phyloP scores from a whole-genome alignment of 768 basidiomycete species.

The Phylloporus sp. region DNA sequence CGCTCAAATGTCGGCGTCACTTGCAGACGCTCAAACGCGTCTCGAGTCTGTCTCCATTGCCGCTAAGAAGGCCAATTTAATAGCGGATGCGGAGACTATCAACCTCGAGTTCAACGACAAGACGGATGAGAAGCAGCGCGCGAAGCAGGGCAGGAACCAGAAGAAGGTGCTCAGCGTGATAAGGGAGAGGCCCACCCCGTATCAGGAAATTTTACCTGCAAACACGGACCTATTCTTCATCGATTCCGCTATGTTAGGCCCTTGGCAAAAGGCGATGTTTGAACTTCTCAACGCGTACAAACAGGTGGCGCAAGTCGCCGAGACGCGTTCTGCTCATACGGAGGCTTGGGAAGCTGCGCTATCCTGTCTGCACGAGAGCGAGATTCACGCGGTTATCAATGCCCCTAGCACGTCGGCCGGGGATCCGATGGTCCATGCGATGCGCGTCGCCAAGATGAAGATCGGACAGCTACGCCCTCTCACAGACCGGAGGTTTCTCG shows the following conservation, averaged over 20 bases:
- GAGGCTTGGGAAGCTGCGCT: constrained; percentile 61
- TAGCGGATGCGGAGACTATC: constrained; percentile 8
- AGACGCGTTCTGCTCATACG: constrained; percentile 51
- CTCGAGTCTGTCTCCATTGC: constrained; percentile 29
- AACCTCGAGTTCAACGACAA: constrained; percentile 14
- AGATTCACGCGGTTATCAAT: constrained; percentile 33
- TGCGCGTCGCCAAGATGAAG: constrained; percentile 47
- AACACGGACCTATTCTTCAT: constrained; percentile 27
- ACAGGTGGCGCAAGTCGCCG: constrained; percentile 38
- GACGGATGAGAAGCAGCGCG: neutral
- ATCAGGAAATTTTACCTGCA: constrained; percentile 27
- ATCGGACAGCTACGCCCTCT: constrained; percentile 57
- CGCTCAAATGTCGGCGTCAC: constrained; percentile 43
- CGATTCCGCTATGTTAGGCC: constrained; percentile 25
- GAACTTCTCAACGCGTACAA: constrained; percentile 39
- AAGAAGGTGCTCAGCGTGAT: constrained; percentile 11
- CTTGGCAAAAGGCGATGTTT: constrained; percentile 40
- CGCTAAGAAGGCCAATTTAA: constrained; percentile 15
- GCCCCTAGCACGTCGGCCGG: constrained; percentile 37
- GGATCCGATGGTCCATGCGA: constrained; percentile 44
- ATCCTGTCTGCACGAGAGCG: constrained; percentile 46
- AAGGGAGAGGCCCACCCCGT: constrained; percentile 21
- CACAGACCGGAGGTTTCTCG: constrained; percentile 55
- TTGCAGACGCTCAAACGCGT: constrained; percentile 29
- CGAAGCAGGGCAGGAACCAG: constrained; percentile 9